Percentiles rank a stretch among this genome's conserved stretches.
Conservation (phyloP, 768 basidiomycete species). For the Filobasidium floriforme region DNA sequence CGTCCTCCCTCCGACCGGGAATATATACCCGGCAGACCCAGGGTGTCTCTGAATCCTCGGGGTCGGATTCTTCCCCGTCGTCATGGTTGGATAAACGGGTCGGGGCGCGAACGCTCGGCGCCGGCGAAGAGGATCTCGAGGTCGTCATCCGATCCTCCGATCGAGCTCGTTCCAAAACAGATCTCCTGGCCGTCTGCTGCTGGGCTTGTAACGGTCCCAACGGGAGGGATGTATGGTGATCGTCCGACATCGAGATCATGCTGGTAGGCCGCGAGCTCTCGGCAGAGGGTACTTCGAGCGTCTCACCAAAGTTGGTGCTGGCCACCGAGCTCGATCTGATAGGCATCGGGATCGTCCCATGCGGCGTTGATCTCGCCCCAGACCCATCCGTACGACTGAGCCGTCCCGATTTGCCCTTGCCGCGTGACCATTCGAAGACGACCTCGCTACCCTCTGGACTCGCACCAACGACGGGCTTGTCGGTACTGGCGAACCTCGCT, state of each 20-base stretch:
- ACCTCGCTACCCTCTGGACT: slow-evolving; percentile 32
- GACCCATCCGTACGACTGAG: background rate
- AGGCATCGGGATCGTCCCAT: background rate
- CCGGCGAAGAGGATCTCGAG: slow-evolving; percentile 1
- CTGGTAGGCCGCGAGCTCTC: slow-evolving; percentile 2
- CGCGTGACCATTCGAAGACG: slow-evolving; percentile 37
- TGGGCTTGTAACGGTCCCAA: background rate
- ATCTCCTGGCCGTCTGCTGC: background rate
- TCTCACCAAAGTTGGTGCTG: background rate
- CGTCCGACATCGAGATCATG: slow-evolving; percentile 1
- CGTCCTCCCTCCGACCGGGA: slow-evolving; percentile 5
- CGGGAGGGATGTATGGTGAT: background rate
- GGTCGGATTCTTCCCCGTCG: slow-evolving; percentile 74
- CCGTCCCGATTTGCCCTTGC: slow-evolving; percentile 8
- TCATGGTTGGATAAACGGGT: slow-evolving; percentile 10
- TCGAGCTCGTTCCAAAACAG: background rate
- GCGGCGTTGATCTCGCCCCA: background rate
- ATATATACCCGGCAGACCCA: slow-evolving; percentile 65
- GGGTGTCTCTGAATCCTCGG: slow-evolving; percentile 92
- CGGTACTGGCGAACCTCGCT: slow-evolving; percentile 27
- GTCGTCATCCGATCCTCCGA: background rate
- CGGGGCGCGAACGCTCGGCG: background rate
- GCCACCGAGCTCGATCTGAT: background rate
- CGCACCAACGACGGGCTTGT: slow-evolving; percentile 17
- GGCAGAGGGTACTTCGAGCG: slow-evolving; percentile 1